phyloP scores from a whole-genome alignment of 2,329 filamentous ascomycete genomes.

The Penicillium sclerotigenum region DNA sequence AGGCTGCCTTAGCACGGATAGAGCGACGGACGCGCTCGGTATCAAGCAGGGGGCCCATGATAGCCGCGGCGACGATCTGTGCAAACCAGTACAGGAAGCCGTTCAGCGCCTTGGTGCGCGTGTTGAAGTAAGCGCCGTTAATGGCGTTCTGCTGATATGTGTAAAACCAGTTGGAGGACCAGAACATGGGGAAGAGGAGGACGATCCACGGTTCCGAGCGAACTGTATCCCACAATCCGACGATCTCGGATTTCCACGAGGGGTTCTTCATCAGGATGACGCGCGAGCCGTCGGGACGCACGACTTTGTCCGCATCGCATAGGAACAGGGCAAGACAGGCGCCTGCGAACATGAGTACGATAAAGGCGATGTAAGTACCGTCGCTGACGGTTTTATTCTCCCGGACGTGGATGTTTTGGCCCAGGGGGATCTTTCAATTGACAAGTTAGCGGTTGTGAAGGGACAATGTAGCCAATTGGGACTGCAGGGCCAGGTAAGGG shows the following conservation, averaged over 20 bases:
- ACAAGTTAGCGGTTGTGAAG: neutral
- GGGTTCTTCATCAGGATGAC: conserved; percentile 87
- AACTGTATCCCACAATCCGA: conserved; percentile 70
- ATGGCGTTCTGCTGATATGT: conserved; percentile 72
- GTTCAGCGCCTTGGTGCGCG: conserved; percentile 69
- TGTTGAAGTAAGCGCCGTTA: conserved; percentile 67
- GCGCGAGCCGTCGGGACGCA: conserved; percentile 71
- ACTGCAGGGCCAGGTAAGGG: neutral
- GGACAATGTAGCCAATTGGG: neutral
- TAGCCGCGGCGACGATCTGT: conserved; percentile 70
- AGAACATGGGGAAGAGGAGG: conserved; percentile 76
- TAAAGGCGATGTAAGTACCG: conserved; percentile 80
- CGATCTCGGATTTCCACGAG: conserved; percentile 72
- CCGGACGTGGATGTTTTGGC: conserved; percentile 40
- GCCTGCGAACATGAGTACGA: conserved; percentile 71
- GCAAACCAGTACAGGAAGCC: conserved; percentile 70
- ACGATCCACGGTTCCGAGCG: conserved; percentile 68
- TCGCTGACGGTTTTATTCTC: conserved; percentile 49
- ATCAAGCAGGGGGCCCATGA: conserved; percentile 72
- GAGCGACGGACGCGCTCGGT: conserved; percentile 56
- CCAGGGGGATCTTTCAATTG: conserved; percentile 37
- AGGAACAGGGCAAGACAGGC: conserved; percentile 67
- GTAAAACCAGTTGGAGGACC: conserved; percentile 74
- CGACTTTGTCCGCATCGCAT: conserved; percentile 66
- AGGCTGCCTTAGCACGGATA: conserved; percentile 61